A percentile compares a stretch with the other conserved stretches of the same genome.
phyloP scores from a whole-genome alignment of 495 filamentous ascomycete species.

The Aspergillus sparsus region DNA sequence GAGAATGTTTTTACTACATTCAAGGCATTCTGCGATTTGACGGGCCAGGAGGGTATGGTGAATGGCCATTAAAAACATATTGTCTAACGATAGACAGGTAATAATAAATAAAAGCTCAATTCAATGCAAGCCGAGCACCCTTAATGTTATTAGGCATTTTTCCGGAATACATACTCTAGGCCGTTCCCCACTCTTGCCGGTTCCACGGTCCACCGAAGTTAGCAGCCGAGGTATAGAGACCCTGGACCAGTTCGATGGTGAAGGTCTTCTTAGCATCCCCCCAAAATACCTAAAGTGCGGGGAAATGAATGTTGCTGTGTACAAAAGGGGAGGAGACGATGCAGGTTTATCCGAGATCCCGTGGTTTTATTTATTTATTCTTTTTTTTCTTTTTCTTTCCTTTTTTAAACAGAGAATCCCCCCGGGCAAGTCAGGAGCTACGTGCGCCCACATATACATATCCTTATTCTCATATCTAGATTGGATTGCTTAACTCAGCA shows the following conservation, averaged over 20 bases:
- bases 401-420: neutral
- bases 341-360: neutral
- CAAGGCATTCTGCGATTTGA: constrained; percentile 92
- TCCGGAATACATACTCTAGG: too few relatives aligned
- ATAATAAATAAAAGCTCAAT: neutral
- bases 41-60: constrained; percentile 51
- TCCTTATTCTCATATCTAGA: constrained; percentile 12
- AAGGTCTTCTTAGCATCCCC: neutral
- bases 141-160: neutral
- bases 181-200: constrained; percentile 1
- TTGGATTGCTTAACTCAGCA: neutral
- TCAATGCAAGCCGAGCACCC: neutral
- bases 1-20: constrained; percentile 78
- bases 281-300: neutral
- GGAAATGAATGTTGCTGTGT: neutral
- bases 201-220: constrained; percentile 1
- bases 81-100: neutral
- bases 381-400: neutral
- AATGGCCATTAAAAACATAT: constrained; percentile 35
- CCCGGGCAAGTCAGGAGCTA: neutral
- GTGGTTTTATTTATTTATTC: neutral
- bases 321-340: neutral
- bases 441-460: constrained; percentile 11
- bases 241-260: neutral
- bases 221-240: constrained; percentile 10